Percentiles rank a stretch among this genome's conserved stretches.
Evolutionary conservation across 768 basidiomycete genomes (phyloP).

Genomic region (Coprinellus aureogranulatus): DNA sequence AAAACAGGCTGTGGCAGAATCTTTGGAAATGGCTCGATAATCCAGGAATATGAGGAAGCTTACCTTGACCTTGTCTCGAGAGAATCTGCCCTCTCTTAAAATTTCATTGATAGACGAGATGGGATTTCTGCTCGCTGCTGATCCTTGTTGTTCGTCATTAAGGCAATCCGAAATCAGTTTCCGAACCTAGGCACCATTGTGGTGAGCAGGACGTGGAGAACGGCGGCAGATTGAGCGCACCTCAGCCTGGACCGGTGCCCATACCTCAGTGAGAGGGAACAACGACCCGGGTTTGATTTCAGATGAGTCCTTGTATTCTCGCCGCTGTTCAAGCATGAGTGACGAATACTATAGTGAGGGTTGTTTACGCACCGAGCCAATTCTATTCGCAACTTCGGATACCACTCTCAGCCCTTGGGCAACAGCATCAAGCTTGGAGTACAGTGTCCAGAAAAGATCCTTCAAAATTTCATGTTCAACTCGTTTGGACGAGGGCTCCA

Average conservation of each 20-base stretch:
- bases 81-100: constrained; percentile 77
- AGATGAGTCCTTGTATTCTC: constrained; percentile 87
- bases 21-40: neutral
- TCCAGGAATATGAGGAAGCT: neutral
- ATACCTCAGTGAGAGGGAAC: constrained; percentile 84
- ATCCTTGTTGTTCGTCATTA: constrained; percentile 84
- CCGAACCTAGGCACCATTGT: constrained; percentile 56
- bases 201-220: neutral
- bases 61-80: constrained; percentile 80
- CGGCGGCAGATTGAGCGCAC: constrained; percentile 39
- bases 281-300: constrained; percentile 72
- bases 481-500: constrained; percentile 71
- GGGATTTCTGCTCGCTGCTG: constrained; percentile 77
- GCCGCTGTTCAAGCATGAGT: constrained; percentile 50
- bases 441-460: constrained; percentile 97
- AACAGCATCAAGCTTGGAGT: constrained; percentile 93
- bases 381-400: constrained; percentile 86
- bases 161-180: constrained; percentile 85
- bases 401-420: constrained; percentile 86
- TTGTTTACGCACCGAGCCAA: constrained; percentile 77
- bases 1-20: constrained; percentile 70
- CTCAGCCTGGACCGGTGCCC: constrained; percentile 87
- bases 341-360: constrained; percentile 1
- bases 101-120: constrained; percentile 94
- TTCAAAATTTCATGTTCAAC: constrained; percentile 81